A percentile compares a stretch with the other conserved stretches of the same genome.
Conservation (phyloP, 1,284 basidiomycete species). For the Irpex sp. region DNA sequence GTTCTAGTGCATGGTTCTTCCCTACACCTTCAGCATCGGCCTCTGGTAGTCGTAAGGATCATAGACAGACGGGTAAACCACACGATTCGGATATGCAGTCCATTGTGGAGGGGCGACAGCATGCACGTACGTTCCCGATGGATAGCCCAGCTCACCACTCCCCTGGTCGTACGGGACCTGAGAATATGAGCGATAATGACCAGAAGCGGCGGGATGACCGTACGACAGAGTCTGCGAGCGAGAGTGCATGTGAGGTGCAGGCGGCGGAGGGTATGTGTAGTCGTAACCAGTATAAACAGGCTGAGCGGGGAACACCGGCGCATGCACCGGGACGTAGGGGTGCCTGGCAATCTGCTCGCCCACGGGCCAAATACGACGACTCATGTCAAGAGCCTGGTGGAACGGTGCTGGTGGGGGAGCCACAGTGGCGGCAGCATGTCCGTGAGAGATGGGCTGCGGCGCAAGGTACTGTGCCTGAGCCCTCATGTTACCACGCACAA, state of each 20-base stretch:
- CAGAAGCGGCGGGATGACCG: conserved; percentile 44
- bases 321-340: conserved; percentile 7
- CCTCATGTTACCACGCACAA: conserved; percentile 50
- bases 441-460: conserved; percentile 46
- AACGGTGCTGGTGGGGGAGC: conserved; percentile 21
- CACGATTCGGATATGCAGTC: conserved; percentile 17
- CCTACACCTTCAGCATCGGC: conserved; percentile 28
- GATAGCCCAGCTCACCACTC: conserved; percentile 23
- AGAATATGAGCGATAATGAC: conserved; percentile 59
- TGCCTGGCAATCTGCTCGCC: conserved; percentile 18
- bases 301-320: conserved; percentile 19
- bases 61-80: conserved; percentile 24
- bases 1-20: conserved; percentile 22
- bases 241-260: conserved; percentile 38
- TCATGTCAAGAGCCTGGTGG: conserved; percentile 22
- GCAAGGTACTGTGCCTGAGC: conserved; percentile 58
- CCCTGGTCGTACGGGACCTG: conserved; percentile 52
- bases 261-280: conserved; percentile 25
- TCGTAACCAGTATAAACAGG: conserved; percentile 38
- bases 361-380: conserved; percentile 21
- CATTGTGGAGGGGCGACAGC: conserved; percentile 19
- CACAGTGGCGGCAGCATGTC: conserved; percentile 9
- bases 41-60: conserved; percentile 23
- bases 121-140: conserved; percentile 35
- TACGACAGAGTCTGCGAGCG: conserved; percentile 56